Base-by-base conservation (phyloP, 768 basidiomycete species). In the Psilocybe sp. region DNA sequence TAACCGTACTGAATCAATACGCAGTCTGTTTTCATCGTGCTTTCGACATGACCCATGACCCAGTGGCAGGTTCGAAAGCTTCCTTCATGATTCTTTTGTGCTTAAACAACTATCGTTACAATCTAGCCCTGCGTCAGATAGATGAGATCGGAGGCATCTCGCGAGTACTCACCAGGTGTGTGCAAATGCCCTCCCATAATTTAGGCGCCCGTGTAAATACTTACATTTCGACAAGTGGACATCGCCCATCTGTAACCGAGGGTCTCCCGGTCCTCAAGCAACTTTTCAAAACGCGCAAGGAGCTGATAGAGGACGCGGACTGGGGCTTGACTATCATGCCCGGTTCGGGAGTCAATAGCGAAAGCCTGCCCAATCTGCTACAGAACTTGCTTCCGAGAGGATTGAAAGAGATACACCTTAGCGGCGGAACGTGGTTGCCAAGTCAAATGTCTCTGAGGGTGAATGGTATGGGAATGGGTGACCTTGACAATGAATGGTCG, bases 1-100 rank as follows among this genome's bases (percentile, higher is more conserved):
- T 41, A n/a, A 35, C 13, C 38, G 44, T 44, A 20, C 38, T 53
- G 1, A 31, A 23, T 42, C 44, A 42, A 39, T 23, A 14, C 39
- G 32, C 38, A 89, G 89, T 87, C 38, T 88, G 85, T 56, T 89
- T 90, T 63, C 88, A 90, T 60, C 73, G 88, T 47, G 89, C 88
- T 28, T 84, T 90, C 54, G 89, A 91, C 57, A 82, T 92, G 85
- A 78, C 80, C 12, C 63, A 64, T 43, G 74, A 85, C 56, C 60
- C 77, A 3, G 65, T 73, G 37, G 69, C 77, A 66, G 85, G 87
- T 82, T 55, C 35, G 61, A 57, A 39, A 4, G 32, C 14, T 13
- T 45, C 44, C 19, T 34, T 11, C 18, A 36, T n/a, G 16, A 11
- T 16, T 34, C 54, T 46, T 44, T 31, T 34, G 10, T 15, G 5